Percentiles rank a stretch among this genome's conserved stretches.
Conservation (phyloP, 768 basidiomycete genomes). For the Mycena latifolia region DNA sequence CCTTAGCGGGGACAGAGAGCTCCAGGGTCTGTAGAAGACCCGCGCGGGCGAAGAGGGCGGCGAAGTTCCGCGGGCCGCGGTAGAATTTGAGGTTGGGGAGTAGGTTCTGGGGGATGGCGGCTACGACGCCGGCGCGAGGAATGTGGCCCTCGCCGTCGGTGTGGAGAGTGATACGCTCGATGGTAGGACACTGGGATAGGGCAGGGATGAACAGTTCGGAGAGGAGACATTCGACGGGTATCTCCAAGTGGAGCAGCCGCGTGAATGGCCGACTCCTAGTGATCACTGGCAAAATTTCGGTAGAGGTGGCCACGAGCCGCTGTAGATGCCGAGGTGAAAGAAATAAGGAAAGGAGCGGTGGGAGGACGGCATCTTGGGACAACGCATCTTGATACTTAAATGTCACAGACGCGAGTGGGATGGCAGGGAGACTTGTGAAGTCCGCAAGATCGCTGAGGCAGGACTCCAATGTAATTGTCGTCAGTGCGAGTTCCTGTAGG, state of each 20-base stretch:
- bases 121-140: slow-evolving; percentile 6
- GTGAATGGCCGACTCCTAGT: slow-evolving; percentile 15
- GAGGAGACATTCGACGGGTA: slow-evolving; percentile 22
- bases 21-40: slow-evolving; percentile 26
- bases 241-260: slow-evolving; percentile 22
- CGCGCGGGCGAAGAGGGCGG: slow-evolving; percentile 21
- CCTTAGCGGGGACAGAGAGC: slow-evolving; percentile 21
- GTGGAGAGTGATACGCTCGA: slow-evolving; percentile 34
- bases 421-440: slow-evolving; percentile 4
- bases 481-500: slow-evolving; percentile 22
- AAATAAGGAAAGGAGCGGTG: slow-evolving; percentile 29
- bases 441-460: slow-evolving; percentile 31
- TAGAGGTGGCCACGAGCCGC: slow-evolving; percentile 24
- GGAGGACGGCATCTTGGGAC: slow-evolving; percentile 20
- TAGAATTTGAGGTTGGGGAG: slow-evolving; percentile 28
- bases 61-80: slow-evolving; percentile 34
- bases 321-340: slow-evolving; percentile 33
- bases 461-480: slow-evolving; percentile 28
- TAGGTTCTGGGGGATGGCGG: slow-evolving; percentile 6
- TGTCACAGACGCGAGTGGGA: slow-evolving; percentile 25
- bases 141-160: slow-evolving; percentile 4
- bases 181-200: slow-evolving; percentile 21
- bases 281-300: slow-evolving; percentile 25
- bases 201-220: slow-evolving; percentile 15
- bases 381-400: slow-evolving; percentile 18